Percentiles rank a stretch among this genome's conserved stretches.
phyloP scores from a whole-genome alignment of 2,329 filamentous ascomycete genomes.

The Fusarium sp. region DNA sequence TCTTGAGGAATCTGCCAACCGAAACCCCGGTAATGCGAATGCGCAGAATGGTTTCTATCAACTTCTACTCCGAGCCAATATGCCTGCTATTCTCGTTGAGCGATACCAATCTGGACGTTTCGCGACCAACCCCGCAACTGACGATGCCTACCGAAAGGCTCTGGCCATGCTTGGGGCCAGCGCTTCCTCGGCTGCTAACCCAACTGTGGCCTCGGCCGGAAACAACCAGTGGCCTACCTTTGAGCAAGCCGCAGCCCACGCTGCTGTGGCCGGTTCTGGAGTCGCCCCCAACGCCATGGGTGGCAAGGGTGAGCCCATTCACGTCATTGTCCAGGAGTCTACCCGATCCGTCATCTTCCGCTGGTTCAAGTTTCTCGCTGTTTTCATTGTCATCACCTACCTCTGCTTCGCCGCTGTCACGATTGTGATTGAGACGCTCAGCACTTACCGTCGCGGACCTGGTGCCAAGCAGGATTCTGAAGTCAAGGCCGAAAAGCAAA shows the following conservation, averaged over 20 bases:
- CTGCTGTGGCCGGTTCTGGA: slow-evolving; percentile 38
- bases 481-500: slow-evolving; percentile 93
- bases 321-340: slow-evolving; percentile 95
- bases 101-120: slow-evolving; percentile 88
- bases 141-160: slow-evolving; percentile 82
- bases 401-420: slow-evolving; percentile 82
- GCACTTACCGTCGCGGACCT: slow-evolving; percentile 78
- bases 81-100: slow-evolving; percentile 93
- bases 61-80: slow-evolving; percentile 87
- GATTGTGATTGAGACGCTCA: slow-evolving; percentile 83
- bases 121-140: slow-evolving; percentile 81
- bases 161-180: slow-evolving; percentile 56
- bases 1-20: slow-evolving; percentile 91
- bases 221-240: slow-evolving; percentile 44
- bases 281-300: slow-evolving; percentile 60
- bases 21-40: slow-evolving; percentile 86
- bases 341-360: slow-evolving; percentile 83
- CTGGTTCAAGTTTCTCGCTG: slow-evolving; percentile 88
- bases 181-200: slow-evolving; percentile 39
- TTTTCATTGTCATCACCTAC: slow-evolving; percentile 83
- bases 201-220: slow-evolving; percentile 27
- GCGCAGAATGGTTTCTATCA: slow-evolving; percentile 96
- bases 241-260: slow-evolving; percentile 45
- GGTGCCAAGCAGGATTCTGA: slow-evolving; percentile 80
- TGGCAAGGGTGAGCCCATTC: slow-evolving; percentile 84